A percentile compares a stretch with the other conserved stretches of the same genome.
Conservation (phyloP, 2,329 filamentous ascomycete genomes). For the Monilinia polystroma region DNA sequence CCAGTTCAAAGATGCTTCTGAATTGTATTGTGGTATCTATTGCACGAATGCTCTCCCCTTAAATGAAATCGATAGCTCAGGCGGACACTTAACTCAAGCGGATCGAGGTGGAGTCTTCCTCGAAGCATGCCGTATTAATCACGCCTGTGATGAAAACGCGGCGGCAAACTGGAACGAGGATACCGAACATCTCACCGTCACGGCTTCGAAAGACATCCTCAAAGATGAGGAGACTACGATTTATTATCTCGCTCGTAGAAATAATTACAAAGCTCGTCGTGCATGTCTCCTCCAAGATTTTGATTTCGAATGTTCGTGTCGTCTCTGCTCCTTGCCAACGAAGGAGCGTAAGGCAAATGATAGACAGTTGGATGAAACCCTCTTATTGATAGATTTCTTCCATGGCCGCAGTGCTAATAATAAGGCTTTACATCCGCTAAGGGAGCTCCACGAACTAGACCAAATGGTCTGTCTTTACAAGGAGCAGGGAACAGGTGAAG, state of each 20-base stretch:
- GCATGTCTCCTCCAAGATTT: slow-evolving; percentile 38
- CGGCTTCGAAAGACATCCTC: slow-evolving; percentile 41
- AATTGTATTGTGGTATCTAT: slow-evolving; percentile 27
- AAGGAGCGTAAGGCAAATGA: slow-evolving; percentile 41
- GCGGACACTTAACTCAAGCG: neutral
- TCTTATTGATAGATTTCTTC: slow-evolving; percentile 36
- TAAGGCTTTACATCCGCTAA: slow-evolving; percentile 24
- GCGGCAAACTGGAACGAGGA: slow-evolving; percentile 42
- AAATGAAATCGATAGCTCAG: slow-evolving; percentile 32
- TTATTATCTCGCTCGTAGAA: slow-evolving; percentile 37
- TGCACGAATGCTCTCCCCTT: slow-evolving; percentile 27
- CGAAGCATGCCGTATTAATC: slow-evolving; percentile 42
- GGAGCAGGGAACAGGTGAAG: slow-evolving; percentile 33
- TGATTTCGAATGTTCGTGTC: slow-evolving; percentile 41
- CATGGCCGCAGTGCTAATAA: slow-evolving; percentile 21
- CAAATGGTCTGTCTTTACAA: slow-evolving; percentile 36
- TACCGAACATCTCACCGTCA: slow-evolving; percentile 38
- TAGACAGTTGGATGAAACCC: slow-evolving; percentile 31
- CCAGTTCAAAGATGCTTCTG: slow-evolving; percentile 13
- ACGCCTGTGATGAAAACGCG: slow-evolving; percentile 43
- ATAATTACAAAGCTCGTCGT: slow-evolving; percentile 34
- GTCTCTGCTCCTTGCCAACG: slow-evolving; percentile 42
- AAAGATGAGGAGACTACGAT: slow-evolving; percentile 43
- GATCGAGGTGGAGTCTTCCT: slow-evolving; percentile 40
- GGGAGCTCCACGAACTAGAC: slow-evolving; percentile 32